These are phyloP conservation scores for Trichoderma sp. DNA, from an alignment of 2,329 filamentous ascomycete genomes.

Conservation along the genomic window DNA sequence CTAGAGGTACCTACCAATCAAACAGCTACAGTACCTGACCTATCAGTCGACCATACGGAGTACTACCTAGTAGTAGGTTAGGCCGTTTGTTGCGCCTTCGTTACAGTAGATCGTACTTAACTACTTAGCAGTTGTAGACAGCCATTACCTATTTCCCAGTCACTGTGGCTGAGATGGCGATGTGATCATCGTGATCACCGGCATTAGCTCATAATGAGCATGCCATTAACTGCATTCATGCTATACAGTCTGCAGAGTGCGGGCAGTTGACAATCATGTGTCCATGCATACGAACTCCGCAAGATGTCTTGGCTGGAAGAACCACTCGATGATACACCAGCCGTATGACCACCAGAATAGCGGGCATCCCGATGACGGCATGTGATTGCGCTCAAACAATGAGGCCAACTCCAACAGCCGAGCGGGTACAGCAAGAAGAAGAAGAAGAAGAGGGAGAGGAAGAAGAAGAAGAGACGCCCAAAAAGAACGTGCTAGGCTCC, in stretches of 20 bases:
- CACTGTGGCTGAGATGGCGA: background rate
- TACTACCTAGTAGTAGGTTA: no score
- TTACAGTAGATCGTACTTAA: no score
- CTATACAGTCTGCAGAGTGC: background rate
- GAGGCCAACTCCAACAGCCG: background rate
- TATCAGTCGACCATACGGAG: background rate
- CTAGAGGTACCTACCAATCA: background rate
- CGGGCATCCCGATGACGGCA: background rate
- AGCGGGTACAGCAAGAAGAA: background rate
- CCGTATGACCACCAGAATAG: background rate
- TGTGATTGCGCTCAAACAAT: background rate
- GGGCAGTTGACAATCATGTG: background rate
- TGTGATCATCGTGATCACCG: background rate
- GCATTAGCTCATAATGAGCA: background rate
- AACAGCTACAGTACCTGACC: no score
- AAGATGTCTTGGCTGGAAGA: no score
- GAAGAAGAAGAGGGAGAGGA: no score
- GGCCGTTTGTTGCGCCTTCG: no score
- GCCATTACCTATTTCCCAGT: background rate
- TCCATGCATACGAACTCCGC: background rate
- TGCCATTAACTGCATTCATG: background rate
- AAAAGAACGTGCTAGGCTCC: background rate
- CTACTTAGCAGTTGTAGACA: no score
- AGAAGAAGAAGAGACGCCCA: no score
- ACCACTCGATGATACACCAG: background rate